Evolutionary conservation across 495 filamentous ascomycete species (phyloP), one percentile per base, ranked within the genome.

Genomic region (Cladorrhinum samala): DNA sequence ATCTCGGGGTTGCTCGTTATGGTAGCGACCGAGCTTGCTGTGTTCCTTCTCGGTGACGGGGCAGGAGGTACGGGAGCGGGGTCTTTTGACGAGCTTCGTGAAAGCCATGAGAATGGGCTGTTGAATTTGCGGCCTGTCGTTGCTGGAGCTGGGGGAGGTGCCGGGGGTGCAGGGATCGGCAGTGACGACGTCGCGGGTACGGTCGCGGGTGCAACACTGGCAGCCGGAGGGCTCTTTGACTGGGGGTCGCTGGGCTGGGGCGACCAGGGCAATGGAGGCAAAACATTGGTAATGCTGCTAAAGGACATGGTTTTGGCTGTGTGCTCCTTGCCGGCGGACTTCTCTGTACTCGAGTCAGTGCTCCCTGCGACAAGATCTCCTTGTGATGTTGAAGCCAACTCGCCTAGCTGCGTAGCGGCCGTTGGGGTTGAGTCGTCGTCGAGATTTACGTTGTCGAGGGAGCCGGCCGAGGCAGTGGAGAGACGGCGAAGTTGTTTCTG

Each of bases 101-200:
- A 90, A 44, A 94, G 77, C 88, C 87, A 93, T 17, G 87, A 82
- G 54, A 92, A 95, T 0, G 89, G 89, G 51, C 87, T 84, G 40
- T 84, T 87, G 19, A 88, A 72, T 64, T 89, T 92, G 65, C 87
- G 77, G 27, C 75, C 60, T 30, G 74, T 59, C 14, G 72, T 55
- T 7, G 74, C 62, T 25, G 69, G 55, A 3, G 70, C 69, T 27
- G 77, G 46, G 11, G 49, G 42, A 19, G 55, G 49, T n/a, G 55
- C 42, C 9, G 54, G 39, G 4, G 55, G 14, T 1, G 60, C 49
- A 33, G 56, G 36, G 16, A 49, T 44, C 3, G 38, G 48, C 2
- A 68, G 67, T 23, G 77, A 66, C 39, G 67, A 61, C 24, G 78
- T 68, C 46, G 70, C 61, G 38, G 71, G 54, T 25, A 44, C 52